Conservation (phyloP, 139 green algal genomes). For the Chlamydomonas sphaeroides region DNA sequence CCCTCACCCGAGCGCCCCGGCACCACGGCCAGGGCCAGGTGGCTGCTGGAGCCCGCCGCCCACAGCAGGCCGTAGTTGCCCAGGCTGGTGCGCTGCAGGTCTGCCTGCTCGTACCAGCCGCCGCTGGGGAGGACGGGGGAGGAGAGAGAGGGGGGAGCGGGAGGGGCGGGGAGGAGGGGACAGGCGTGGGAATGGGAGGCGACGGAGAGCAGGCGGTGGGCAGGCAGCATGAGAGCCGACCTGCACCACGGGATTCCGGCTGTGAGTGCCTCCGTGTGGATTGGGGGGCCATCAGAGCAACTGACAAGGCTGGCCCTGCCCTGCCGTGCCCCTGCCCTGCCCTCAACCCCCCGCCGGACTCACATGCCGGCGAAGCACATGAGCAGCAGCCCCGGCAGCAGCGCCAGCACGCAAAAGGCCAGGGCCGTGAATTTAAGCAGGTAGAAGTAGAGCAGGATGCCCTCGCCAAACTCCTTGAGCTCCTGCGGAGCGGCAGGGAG, state of each 20-base stretch:
- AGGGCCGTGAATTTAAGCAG: conserved; percentile 48
- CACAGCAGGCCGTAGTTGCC: conserved; percentile 37
- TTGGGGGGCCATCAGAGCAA: too few species aligned
- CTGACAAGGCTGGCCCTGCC: too few species aligned
- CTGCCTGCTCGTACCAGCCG: conserved; percentile 32
- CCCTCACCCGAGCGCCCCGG: neutral
- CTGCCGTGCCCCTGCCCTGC: too few species aligned
- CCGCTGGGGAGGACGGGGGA: neutral
- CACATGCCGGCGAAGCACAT: neutral
- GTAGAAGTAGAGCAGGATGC: conserved; percentile 58
- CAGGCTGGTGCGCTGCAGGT: conserved; percentile 15
- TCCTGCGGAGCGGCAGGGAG: too few species aligned
- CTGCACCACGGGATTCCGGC: too few species aligned
- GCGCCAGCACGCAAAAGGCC: conserved; percentile 33
- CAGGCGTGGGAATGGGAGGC: too few species aligned
- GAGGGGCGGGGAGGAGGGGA: too few species aligned
- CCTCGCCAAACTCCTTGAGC: conserved; percentile 57
- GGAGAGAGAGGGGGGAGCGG: too few species aligned
- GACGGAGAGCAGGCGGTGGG: too few species aligned
- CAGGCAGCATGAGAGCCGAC: too few species aligned
- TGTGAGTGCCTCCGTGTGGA: too few species aligned
- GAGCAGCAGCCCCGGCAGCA: conserved; percentile 17
- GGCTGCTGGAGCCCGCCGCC: neutral
- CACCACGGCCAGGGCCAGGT: neutral
- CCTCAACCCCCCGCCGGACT: too few species aligned